phyloP scores from a whole-genome alignment of 345 rosid genomes.

The Euclidium syriacum region DNA sequence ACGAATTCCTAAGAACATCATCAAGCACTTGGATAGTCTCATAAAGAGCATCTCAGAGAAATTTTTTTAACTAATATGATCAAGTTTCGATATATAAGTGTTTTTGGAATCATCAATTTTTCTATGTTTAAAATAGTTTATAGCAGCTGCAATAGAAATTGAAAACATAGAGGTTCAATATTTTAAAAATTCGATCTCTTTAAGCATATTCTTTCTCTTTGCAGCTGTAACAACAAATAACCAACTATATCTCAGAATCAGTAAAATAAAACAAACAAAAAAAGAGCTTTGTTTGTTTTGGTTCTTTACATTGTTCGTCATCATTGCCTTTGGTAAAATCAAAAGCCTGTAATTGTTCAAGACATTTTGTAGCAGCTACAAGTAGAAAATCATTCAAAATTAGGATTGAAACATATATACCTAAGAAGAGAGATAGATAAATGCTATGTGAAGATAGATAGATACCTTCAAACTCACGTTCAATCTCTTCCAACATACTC shows the following conservation, averaged over 20 bases:
- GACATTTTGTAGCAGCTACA: slow-evolving; percentile 15
- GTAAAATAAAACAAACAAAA: neutral
- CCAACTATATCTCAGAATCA: neutral
- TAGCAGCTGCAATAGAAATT: slow-evolving; percentile 11
- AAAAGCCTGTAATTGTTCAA: neutral
- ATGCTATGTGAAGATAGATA: neutral
- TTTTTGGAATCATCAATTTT: neutral
- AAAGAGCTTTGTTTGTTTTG: neutral
- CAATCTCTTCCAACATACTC: slow-evolving; percentile 10
- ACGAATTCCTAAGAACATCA: too few relatives aligned
- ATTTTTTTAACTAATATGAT: too few relatives aligned
- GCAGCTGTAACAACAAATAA: slow-evolving; percentile 13
- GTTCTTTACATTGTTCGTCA: slow-evolving; percentile 13
- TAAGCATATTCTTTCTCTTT: slow-evolving; percentile 2
- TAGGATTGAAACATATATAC: neutral
- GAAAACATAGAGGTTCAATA: neutral
- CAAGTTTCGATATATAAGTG: too few relatives aligned
- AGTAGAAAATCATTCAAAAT: neutral
- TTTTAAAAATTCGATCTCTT: slow-evolving; percentile 19
- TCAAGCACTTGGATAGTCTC: too few relatives aligned
- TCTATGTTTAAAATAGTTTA: neutral
- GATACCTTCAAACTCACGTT: slow-evolving; percentile 26
- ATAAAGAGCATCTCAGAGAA: too few relatives aligned
- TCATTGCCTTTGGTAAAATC: neutral
- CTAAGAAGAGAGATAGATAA: too few relatives aligned